Conservation (phyloP, 306 rosid genomes). For the Canavalia gladiata region DNA sequence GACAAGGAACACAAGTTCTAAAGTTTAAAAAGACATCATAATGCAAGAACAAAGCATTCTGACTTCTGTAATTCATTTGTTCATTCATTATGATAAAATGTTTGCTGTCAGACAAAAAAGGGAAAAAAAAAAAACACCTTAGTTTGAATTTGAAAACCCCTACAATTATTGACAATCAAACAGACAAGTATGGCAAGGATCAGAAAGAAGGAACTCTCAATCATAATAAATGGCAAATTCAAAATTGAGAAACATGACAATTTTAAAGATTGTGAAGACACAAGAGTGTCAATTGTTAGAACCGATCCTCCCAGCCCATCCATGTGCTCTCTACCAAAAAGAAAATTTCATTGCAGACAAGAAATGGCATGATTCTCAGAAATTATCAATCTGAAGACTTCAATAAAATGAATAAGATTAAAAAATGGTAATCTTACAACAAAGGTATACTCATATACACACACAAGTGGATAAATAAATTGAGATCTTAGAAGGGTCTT, state of each 20-base stretch:
- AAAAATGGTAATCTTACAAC: slow-evolving; percentile 15
- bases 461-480: slow-evolving; percentile 3
- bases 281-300: neutral
- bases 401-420: neutral
- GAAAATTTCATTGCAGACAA: slow-evolving; percentile 11
- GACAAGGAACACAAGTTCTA: neutral
- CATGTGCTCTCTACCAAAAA: slow-evolving; percentile 1
- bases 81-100: neutral
- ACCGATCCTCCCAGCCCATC: neutral
- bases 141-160: slow-evolving; percentile 9
- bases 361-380: slow-evolving; percentile 9
- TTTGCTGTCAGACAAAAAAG: too few relatives aligned
- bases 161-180: neutral
- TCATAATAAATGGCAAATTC: too few relatives aligned
- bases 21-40: slow-evolving; percentile 22
- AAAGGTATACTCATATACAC: slow-evolving; percentile 4
- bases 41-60: slow-evolving; percentile 3
- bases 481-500: slow-evolving; percentile 16
- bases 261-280: too few relatives aligned
- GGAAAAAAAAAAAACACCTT: neutral
- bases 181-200: neutral
- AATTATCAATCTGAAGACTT: slow-evolving; percentile 15
- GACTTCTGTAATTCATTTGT: neutral
- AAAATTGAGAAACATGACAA: too few relatives aligned
- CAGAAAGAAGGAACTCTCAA: neutral